Evolutionary conservation across 306 rosid species (phyloP), one percentile per base, ranked within the genome.

Genomic region (Datisca glomerata): DNA sequence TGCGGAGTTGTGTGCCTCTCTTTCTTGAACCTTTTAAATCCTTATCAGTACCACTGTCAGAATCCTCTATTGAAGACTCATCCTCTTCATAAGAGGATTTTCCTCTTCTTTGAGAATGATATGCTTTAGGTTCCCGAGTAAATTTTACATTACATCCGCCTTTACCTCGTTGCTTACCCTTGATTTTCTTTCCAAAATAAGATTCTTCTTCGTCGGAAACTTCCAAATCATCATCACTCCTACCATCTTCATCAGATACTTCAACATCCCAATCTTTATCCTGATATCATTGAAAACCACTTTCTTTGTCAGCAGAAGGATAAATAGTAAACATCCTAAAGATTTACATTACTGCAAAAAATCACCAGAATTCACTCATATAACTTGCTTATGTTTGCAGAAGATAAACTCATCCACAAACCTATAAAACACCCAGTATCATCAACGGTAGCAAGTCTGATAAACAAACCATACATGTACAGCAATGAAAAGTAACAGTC

Each of bases 251-350:
- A 21, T 85, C 92, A 5, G 85, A 84, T 36, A 74, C 86, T 75
- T 60, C 86, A 51, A 73, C 98, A 51, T 69, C 76, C 96, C 98
- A 91, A 64, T 64, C 79, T 73, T 78, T 80, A 66, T 67, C 78
- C 98, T 85, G 72, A 25, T 41, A 60, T 50, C 16, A 78, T 44
- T 28, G 53, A 63, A 61, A 27, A 56, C 39, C 50, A 71, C 33
- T 21, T 39, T 47, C 51, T 48, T 47, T 61, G 49, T 31, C 40
- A 5, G 37, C 57, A 69, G 50, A 58, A 56, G 49, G 47, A 55
- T 19, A 45, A 14, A 32, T 43, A 53, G 29, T 16, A 18, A 28
- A 17, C 22, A 38, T 38, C 9, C 38, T 28, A 45, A 22, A 36
- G 50, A 16, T 49, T 29, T 8, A 42, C 23, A 38, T 38, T 15